A percentile compares a stretch with the other conserved stretches of the same genome.
phyloP scores from a whole-genome alignment of 129 eudicot species.

The Tagetes erecta region DNA sequence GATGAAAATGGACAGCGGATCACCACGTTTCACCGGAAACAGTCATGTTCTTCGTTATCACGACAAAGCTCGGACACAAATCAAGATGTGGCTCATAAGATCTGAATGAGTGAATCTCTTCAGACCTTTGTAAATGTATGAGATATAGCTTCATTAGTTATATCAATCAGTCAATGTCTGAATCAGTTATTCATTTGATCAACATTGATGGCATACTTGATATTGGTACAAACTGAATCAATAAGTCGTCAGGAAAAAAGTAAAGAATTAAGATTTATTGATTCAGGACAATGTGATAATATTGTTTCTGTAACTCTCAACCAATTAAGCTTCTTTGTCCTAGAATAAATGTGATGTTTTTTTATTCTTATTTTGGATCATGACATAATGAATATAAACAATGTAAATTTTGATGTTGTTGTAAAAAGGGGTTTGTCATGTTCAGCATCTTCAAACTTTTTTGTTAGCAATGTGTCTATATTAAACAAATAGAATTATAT shows the following conservation, averaged over 20 bases:
- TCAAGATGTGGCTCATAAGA: slow-evolving; percentile 23
- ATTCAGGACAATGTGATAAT: too few relatives aligned
- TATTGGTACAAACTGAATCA: neutral
- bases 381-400: too few relatives aligned
- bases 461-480: too few relatives aligned
- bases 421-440: too few relatives aligned
- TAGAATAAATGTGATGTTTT: too few relatives aligned
- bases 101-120: neutral
- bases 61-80: slow-evolving; percentile 35
- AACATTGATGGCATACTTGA: neutral
- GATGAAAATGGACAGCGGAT: slow-evolving; percentile 60
- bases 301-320: too few relatives aligned
- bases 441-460: too few relatives aligned
- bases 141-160: slow-evolving; percentile 5
- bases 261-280: too few relatives aligned
- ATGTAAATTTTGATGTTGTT: too few relatives aligned
- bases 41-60: slow-evolving; percentile 30
- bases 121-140: slow-evolving; percentile 13
- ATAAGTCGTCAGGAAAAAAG: neutral
- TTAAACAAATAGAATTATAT: too few relatives aligned
- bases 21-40: slow-evolving; percentile 44
- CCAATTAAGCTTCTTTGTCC: too few relatives aligned
- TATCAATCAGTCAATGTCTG: neutral
- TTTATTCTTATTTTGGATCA: too few relatives aligned
- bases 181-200: neutral